Conservation (phyloP, 2,329 filamentous ascomycete species). For the Colletotrichum lindemuthianum region DNA sequence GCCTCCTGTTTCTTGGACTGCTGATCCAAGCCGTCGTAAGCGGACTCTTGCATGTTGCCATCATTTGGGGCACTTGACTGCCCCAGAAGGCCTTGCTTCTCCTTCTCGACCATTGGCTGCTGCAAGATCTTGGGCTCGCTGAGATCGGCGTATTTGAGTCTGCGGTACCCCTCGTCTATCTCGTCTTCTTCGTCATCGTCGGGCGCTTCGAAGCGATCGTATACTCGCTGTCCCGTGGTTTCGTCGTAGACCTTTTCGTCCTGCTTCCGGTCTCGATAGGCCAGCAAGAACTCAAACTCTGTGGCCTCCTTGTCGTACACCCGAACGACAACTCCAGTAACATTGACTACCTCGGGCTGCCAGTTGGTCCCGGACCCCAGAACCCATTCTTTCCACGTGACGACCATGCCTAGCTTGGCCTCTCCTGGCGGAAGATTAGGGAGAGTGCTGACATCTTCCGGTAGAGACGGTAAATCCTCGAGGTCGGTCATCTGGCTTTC, state of each 20-base stretch:
- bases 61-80: slow-evolving; percentile 35
- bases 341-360: slow-evolving; percentile 70
- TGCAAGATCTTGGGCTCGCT: slow-evolving; percentile 74
- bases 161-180: slow-evolving; percentile 69
- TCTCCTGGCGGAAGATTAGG: slow-evolving; percentile 59
- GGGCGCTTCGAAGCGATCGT: slow-evolving; percentile 81
- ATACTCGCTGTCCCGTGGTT: slow-evolving; percentile 75
- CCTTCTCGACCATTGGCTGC: slow-evolving; percentile 41
- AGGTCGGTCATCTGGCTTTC: slow-evolving; percentile 58
- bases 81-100: slow-evolving; percentile 37
- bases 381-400: slow-evolving; percentile 74
- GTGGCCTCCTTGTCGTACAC: slow-evolving; percentile 62
- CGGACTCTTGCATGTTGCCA: slow-evolving; percentile 40
- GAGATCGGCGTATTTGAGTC: slow-evolving; percentile 69
- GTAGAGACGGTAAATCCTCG: slow-evolving; percentile 72
- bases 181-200: slow-evolving; percentile 69
- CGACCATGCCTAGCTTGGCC: slow-evolving; percentile 67
- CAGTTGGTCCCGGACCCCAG: slow-evolving; percentile 71
- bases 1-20: neutral
- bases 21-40: slow-evolving; percentile 26
- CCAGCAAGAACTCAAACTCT: slow-evolving; percentile 70
- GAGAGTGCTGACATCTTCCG: slow-evolving; percentile 65
- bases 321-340: slow-evolving; percentile 74
- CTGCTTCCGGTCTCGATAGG: slow-evolving; percentile 71
- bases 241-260: slow-evolving; percentile 71